Evolutionary conservation across 352 stramenopile genomes (phyloP).

Genomic region (Pythium graminicola): DNA sequence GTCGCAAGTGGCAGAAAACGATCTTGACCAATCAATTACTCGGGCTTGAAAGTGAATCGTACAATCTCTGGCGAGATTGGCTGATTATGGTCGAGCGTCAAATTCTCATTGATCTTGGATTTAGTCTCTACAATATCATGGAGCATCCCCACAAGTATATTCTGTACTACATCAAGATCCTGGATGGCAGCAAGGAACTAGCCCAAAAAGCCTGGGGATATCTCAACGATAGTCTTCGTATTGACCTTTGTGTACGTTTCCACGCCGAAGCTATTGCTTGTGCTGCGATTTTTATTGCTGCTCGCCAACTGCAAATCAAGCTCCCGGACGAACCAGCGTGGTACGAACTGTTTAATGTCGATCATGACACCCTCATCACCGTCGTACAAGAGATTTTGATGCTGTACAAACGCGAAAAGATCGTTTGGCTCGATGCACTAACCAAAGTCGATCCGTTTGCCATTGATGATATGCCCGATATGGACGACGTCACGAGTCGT

Average conservation of each 20-base stretch:
- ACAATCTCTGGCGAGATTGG: conserved; percentile 71
- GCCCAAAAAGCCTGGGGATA: conserved; percentile 86
- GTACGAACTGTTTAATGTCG: conserved; percentile 66
- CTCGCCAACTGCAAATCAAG: conserved; percentile 46
- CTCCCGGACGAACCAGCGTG: conserved; percentile 52
- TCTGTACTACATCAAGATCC: conserved; percentile 89
- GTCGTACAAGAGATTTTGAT: conserved; percentile 51
- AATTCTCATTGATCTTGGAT: conserved; percentile 90
- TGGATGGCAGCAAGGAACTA: conserved; percentile 60
- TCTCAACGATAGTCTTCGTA: conserved; percentile 86
- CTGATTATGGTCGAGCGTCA: conserved; percentile 85
- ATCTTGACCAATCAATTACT: conserved; percentile 57
- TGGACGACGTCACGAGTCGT: neutral
- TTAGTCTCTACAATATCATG: conserved; percentile 89
- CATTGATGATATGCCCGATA: conserved; percentile 37
- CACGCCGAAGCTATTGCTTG: conserved; percentile 82
- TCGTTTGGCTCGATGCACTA: conserved; percentile 67
- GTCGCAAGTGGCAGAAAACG: conserved; percentile 51
- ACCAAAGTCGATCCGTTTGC: conserved; percentile 65
- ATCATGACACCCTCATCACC: conserved; percentile 37
- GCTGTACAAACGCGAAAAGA: conserved; percentile 49
- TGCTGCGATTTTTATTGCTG: conserved; percentile 85
- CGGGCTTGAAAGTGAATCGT: conserved; percentile 51
- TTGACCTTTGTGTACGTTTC: conserved; percentile 80
- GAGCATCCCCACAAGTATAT: conserved; percentile 93